Percentiles rank a stretch among this genome's conserved stretches.
These are phyloP conservation scores for Cyclospora cayetanensis DNA, from an alignment of 169 alveolate species.

Conservation along the genomic window DNA sequence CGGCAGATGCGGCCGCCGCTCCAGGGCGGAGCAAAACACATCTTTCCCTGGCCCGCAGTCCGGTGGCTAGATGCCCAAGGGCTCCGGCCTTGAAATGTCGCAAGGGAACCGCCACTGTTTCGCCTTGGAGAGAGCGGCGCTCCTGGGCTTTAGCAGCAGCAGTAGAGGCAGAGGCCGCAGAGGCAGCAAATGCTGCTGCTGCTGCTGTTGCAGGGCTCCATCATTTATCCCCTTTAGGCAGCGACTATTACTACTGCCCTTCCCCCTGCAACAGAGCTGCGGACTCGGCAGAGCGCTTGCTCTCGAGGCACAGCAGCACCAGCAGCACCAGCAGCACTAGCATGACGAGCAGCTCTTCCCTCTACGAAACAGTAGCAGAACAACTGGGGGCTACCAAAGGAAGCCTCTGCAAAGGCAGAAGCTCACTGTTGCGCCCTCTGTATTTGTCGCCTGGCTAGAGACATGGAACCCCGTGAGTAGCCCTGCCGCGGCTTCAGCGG, in stretches of 20 bases:
- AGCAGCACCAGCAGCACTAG: slow-evolving; percentile 14
- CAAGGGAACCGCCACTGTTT: too few relatives aligned
- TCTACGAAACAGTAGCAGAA: not conserved
- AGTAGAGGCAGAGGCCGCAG: not conserved
- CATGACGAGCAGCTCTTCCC: not conserved
- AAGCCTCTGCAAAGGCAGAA: not conserved
- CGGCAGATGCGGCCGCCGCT: slow-evolving; percentile 12
- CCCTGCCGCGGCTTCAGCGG: not conserved
- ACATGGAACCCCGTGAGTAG: not conserved
- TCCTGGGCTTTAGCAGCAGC: too few relatives aligned
- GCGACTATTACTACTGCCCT: too few relatives aligned
- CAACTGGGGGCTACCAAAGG: too few relatives aligned
- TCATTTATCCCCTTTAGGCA: too few relatives aligned
- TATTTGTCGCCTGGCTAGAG: not conserved
- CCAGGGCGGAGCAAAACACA: too few relatives aligned
- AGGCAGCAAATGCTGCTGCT: slow-evolving; percentile 14
- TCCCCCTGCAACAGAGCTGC: not conserved
- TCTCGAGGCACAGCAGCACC: not conserved
- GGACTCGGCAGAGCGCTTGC: not conserved
- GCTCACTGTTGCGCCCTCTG: not conserved
- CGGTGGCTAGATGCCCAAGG: too few relatives aligned
- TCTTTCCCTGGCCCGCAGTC: too few relatives aligned
- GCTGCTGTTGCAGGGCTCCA: not conserved
- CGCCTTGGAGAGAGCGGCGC: too few relatives aligned
- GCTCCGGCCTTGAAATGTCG: too few relatives aligned